A percentile compares a stretch with the other conserved stretches of the same genome.
These are phyloP conservation scores for Trichophyton schoenleinii DNA, from an alignment of 2,329 filamentous ascomycete genomes.

Conservation along the genomic window DNA sequence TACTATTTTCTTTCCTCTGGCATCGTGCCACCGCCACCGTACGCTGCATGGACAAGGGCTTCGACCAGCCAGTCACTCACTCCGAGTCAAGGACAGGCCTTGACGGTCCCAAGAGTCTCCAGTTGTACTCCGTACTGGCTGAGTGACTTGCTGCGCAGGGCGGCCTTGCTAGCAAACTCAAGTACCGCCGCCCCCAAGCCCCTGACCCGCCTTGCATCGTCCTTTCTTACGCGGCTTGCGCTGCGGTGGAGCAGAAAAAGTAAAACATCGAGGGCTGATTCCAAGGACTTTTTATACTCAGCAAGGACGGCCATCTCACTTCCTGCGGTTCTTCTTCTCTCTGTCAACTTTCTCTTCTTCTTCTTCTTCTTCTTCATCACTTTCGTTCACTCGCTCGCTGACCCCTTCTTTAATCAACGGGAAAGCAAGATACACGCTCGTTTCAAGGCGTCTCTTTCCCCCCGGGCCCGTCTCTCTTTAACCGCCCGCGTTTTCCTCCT, in stretches of 20 bases:
- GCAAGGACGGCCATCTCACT: not conserved
- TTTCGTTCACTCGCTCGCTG: not conserved
- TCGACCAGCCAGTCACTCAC: no score
- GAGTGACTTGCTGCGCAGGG: no score
- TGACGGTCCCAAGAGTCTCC: no score
- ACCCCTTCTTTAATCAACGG: not conserved
- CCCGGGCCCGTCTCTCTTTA: conserved; percentile 4
- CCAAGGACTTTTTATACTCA: not conserved
- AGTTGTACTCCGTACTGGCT: no score
- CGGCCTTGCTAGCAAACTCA: not conserved
- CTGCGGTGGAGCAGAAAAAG: not conserved
- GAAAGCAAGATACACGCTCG: conserved; percentile 1
- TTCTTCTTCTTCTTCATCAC: not conserved
- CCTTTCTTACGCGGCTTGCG: not conserved
- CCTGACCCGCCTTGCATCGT: not conserved
- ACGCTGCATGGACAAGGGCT: no score
- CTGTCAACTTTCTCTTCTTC: not conserved
- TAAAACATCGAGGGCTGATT: not conserved
- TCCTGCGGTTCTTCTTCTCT: not conserved
- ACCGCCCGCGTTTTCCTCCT: conserved; percentile 9
- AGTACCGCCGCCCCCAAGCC: not conserved
- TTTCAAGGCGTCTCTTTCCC: conserved; percentile 1
- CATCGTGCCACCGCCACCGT: no score
- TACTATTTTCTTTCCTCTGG: not conserved
- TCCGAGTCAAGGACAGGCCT: no score